These are phyloP conservation scores for Phytophthora hybrid DNA, from an alignment of 352 stramenopile genomes.

Conservation along the genomic window DNA sequence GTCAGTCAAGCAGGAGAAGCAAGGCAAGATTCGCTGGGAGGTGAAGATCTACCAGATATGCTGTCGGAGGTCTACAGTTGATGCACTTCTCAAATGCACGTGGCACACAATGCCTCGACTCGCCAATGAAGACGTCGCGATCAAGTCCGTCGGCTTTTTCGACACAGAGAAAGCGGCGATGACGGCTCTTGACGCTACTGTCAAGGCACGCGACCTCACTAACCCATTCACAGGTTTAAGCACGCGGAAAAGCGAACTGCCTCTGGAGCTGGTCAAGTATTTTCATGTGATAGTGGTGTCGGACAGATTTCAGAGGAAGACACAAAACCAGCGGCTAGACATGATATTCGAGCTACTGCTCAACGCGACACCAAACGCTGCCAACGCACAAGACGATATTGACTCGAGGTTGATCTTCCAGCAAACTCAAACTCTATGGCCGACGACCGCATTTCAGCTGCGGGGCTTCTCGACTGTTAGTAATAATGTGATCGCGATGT, in stretches of 20 bases:
- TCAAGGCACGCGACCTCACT: slow-evolving; percentile 43
- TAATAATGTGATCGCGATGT: slow-evolving; percentile 43
- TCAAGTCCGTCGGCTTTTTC: slow-evolving; percentile 63
- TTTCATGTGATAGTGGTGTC: slow-evolving; percentile 67
- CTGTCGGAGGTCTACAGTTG: slow-evolving; percentile 54
- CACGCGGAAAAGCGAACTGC: slow-evolving; percentile 39
- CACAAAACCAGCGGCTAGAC: slow-evolving; percentile 56
- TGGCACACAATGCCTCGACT: slow-evolving; percentile 54
- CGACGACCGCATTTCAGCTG: slow-evolving; percentile 25
- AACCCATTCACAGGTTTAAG: slow-evolving; percentile 53
- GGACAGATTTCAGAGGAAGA: slow-evolving; percentile 54
- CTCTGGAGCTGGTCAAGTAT: slow-evolving; percentile 38
- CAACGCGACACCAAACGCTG: not conserved
- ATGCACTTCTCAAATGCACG: slow-evolving; percentile 25
- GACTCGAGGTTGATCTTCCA: slow-evolving; percentile 9
- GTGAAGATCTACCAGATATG: slow-evolving; percentile 62
- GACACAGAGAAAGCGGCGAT: slow-evolving; percentile 62
- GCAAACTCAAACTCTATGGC: slow-evolving; percentile 8
- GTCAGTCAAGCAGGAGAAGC: slow-evolving; percentile 73
- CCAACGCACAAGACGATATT: slow-evolving; percentile 11
- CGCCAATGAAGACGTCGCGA: slow-evolving; percentile 51
- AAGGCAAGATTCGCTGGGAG: slow-evolving; percentile 65
- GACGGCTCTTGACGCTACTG: slow-evolving; percentile 46
- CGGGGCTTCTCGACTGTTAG: slow-evolving; percentile 51
- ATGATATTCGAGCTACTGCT: slow-evolving; percentile 55